A percentile compares a stretch with the other conserved stretches of the same genome.
phyloP scores from a whole-genome alignment of 2,329 filamentous ascomycete species.

The Ilyonectria destructans region DNA sequence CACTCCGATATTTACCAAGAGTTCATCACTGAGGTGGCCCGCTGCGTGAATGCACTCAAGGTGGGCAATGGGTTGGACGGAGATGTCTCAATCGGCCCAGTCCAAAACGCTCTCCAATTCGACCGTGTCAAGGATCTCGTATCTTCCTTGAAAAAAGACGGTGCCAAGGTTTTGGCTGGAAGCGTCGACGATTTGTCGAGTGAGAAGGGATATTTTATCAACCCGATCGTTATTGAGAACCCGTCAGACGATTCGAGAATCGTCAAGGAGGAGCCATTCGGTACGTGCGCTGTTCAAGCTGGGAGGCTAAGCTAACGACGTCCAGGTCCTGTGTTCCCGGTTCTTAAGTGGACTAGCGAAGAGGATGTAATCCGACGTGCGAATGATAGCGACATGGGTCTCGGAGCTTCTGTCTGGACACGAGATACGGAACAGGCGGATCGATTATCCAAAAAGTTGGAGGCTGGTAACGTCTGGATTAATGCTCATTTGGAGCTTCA shows the following conservation, averaged over 20 bases:
- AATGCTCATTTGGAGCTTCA: constrained; percentile 54
- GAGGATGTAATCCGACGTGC: constrained; percentile 70
- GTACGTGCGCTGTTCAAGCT: constrained; percentile 36
- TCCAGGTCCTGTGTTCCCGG: constrained; percentile 67
- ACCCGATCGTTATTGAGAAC: constrained; percentile 40
- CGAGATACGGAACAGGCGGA: constrained; percentile 65
- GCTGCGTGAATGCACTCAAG: constrained; percentile 62
- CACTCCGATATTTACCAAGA: constrained; percentile 68
- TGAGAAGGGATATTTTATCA: constrained; percentile 39
- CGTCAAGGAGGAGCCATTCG: constrained; percentile 66
- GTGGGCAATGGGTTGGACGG: constrained; percentile 61
- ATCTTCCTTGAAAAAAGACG: constrained; percentile 2
- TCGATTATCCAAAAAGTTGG: constrained; percentile 66
- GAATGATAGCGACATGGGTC: constrained; percentile 66
- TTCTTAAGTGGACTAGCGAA: constrained; percentile 73
- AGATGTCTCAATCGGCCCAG: constrained; percentile 63
- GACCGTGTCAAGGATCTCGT: constrained; percentile 24
- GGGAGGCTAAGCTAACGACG: neutral
- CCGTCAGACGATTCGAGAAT: constrained; percentile 65
- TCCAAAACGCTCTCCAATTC: constrained; percentile 74
- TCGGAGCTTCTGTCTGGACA: constrained; percentile 72
- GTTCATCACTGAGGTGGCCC: constrained; percentile 61
- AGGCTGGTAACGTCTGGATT: constrained; percentile 73
- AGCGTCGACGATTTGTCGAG: neutral
- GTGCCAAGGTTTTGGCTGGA: constrained; percentile 8